Conservation (phyloP, 176 grass and related monocot genomes). For the Tillandsia fasciculata region DNA sequence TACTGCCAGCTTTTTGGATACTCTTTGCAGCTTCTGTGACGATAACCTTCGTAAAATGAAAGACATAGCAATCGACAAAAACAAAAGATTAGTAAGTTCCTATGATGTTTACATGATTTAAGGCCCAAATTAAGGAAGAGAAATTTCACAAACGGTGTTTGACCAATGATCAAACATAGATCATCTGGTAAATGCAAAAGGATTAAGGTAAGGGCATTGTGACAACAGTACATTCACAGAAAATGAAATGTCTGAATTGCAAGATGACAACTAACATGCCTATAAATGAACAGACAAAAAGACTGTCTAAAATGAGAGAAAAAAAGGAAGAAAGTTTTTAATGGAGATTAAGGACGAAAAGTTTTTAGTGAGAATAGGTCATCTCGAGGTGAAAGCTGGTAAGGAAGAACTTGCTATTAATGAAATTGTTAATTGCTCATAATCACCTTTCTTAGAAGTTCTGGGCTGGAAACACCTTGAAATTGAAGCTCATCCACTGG, state of each 20-base stretch:
- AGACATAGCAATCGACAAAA: conserved; percentile 13
- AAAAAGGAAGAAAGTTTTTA: no score
- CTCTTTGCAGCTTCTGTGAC: conserved; percentile 49
- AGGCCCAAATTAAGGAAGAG: neutral
- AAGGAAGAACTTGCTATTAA: conserved; percentile 15
- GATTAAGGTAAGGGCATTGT: no score
- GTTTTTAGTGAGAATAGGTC: no score
- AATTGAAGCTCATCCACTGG: conserved; percentile 66
- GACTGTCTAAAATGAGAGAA: no score
- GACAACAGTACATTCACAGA: no score
- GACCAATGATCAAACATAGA: no score
- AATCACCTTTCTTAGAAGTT: conserved; percentile 46
- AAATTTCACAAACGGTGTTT: no score
- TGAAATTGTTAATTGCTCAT: conserved; percentile 1
- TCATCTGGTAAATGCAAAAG: no score
- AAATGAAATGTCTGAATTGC: no score
- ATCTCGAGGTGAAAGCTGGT: neutral
- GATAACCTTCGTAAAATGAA: conserved; percentile 38
- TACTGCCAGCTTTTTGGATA: conserved; percentile 27
- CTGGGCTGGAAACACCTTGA: conserved; percentile 52
- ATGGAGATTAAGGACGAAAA: no score
- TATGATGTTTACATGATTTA: conserved; percentile 13
- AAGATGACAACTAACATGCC: no score
- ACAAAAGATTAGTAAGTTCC: conserved; percentile 1
- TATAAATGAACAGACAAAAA: no score